Evolutionary conservation across 2,329 filamentous ascomycete species (phyloP).

Genomic region (Ambrosiella xylebori): DNA sequence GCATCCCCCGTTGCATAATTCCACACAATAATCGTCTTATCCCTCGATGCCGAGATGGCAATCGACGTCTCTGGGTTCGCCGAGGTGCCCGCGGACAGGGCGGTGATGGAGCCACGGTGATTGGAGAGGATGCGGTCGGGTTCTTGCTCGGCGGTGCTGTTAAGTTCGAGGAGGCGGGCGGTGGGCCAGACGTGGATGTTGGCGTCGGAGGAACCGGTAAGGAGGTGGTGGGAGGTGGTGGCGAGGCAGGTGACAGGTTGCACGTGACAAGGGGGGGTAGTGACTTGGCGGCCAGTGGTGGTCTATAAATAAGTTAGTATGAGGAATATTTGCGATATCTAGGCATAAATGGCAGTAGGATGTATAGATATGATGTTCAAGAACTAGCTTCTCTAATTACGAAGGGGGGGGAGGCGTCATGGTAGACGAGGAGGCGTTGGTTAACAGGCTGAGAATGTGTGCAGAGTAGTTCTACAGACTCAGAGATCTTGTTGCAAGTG

Average conservation of each 20-base stretch:
- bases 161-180: conserved; percentile 48
- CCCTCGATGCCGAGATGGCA: conserved; percentile 65
- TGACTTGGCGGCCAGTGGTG: conserved; percentile 57
- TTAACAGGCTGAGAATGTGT: no score
- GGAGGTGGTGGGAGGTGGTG: conserved; percentile 52
- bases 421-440: no score
- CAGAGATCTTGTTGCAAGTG: no score
- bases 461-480: no score
- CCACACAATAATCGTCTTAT: conserved; percentile 85
- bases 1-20: conserved; percentile 67
- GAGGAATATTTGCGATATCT: neutral
- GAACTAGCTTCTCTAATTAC: no score
- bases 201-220: conserved; percentile 70
- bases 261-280: conserved; percentile 61
- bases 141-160: conserved; percentile 38
- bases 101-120: conserved; percentile 58
- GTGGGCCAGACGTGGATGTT: conserved; percentile 88
- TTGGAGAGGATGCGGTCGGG: conserved; percentile 63
- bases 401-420: no score
- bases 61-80: conserved; percentile 55
- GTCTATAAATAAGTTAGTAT: conserved; percentile 28
- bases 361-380: neutral
- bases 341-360: neutral
- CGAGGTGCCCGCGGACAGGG: conserved; percentile 45
- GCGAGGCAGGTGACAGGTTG: conserved; percentile 64